Evolutionary conservation across 768 basidiomycete species (phyloP).

Genomic region (Lentinus tigrinus): DNA sequence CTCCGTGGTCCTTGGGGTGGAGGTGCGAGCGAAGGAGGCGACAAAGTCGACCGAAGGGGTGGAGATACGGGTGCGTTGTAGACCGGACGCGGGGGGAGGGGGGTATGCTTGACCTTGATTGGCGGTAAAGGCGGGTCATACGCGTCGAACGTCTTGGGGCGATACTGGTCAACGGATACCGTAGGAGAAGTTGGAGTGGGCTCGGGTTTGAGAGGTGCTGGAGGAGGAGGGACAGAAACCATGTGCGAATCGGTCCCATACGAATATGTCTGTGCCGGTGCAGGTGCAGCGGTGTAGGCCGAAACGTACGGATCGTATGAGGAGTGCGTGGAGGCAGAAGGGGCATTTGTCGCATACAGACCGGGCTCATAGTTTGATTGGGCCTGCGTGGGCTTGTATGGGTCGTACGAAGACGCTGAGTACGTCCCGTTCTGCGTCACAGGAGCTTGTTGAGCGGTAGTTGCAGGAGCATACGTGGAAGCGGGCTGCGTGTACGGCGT

Average conservation of each 20-base stretch:
- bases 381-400: constrained; percentile 23
- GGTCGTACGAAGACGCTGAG: constrained; percentile 26
- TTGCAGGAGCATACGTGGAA: constrained; percentile 21
- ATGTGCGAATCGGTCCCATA: constrained; percentile 1
- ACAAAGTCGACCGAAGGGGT: not conserved
- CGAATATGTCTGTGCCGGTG: not conserved
- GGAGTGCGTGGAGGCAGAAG: constrained; percentile 18
- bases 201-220: constrained; percentile 10
- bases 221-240: constrained; percentile 15
- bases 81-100: constrained; percentile 8
- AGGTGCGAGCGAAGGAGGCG: constrained; percentile 9
- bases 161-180: constrained; percentile 46
- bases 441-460: constrained; percentile 15
- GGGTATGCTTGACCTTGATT: constrained; percentile 36
- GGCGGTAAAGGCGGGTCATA: constrained; percentile 77
- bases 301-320: constrained; percentile 19
- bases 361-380: constrained; percentile 23
- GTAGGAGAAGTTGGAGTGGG: constrained; percentile 31
- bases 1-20: constrained; percentile 12
- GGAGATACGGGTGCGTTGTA: constrained; percentile 12
- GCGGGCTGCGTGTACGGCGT: constrained; percentile 2
- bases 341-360: not conserved
- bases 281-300: not conserved
- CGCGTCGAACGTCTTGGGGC: constrained; percentile 67
- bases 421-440: constrained; percentile 18